These are phyloP conservation scores for Boletus tomentosulus DNA, from an alignment of 768 basidiomycete species.

Conservation along the genomic window DNA sequence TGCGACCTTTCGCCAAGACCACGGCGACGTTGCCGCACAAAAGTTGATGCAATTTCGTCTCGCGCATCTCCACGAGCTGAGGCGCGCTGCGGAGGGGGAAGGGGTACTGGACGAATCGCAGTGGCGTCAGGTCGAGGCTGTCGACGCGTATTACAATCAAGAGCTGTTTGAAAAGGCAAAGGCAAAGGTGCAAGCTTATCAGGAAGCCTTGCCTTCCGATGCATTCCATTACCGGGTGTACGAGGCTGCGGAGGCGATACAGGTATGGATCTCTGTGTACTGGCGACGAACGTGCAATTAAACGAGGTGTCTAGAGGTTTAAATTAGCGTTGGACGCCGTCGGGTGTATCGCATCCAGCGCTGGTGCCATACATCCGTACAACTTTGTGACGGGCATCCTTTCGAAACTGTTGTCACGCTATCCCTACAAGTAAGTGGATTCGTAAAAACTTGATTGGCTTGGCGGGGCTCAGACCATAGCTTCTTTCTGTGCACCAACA, in stretches of 20 bases:
- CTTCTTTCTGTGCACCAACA: constrained; percentile 55
- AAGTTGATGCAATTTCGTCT: constrained; percentile 59
- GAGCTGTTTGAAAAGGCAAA: constrained; percentile 42
- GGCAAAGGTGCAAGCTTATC: constrained; percentile 40
- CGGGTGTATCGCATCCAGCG: constrained; percentile 51
- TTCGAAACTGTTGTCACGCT: constrained; percentile 43
- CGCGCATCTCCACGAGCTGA: constrained; percentile 49
- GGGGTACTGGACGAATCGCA: constrained; percentile 50
- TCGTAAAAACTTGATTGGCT: neutral
- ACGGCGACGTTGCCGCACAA: constrained; percentile 46
- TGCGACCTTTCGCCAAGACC: constrained; percentile 36
- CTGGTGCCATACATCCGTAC: constrained; percentile 68
- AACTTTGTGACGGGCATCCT: constrained; percentile 63
- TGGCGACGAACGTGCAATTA: neutral
- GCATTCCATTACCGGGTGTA: constrained; percentile 31
- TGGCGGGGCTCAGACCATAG: constrained; percentile 30
- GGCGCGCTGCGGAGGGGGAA: constrained; percentile 50
- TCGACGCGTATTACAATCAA: constrained; percentile 51
- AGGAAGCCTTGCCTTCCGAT: constrained; percentile 48
- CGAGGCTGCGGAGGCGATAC: constrained; percentile 32
- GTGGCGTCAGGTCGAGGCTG: constrained; percentile 51
- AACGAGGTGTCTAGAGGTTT: constrained; percentile 36
- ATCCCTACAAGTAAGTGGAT: constrained; percentile 42
- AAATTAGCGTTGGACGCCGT: constrained; percentile 40
- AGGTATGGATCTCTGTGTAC: constrained; percentile 16